Conservation (phyloP, 2,329 filamentous ascomycete species). For the Trichoderma guizhouense region DNA sequence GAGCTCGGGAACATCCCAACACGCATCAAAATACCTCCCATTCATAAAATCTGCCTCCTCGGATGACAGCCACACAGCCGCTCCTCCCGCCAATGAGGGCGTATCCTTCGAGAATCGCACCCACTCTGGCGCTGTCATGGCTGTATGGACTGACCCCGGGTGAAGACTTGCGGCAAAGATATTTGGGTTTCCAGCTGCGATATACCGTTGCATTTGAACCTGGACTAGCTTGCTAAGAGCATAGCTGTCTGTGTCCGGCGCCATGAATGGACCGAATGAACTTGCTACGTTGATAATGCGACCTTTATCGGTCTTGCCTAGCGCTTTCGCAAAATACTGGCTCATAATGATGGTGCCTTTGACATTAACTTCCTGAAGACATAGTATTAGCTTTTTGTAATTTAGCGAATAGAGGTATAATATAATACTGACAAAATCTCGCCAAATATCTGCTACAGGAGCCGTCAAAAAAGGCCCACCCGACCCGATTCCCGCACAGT, state of each 20-base stretch:
- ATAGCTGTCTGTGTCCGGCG: background rate
- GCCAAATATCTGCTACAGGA: background rate
- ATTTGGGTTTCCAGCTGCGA: background rate
- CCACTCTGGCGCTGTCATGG: background rate
- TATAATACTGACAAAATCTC: background rate
- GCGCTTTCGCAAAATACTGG: background rate
- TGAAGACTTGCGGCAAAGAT: background rate
- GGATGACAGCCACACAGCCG: background rate
- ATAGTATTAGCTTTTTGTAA: background rate
- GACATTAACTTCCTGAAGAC: background rate
- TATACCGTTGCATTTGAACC: background rate
- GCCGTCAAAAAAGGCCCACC: background rate
- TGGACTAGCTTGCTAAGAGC: background rate
- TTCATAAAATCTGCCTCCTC: background rate
- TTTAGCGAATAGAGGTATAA: background rate
- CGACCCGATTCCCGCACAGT: background rate
- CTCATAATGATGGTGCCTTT: background rate
- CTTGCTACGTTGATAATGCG: background rate
- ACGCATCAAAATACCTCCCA: background rate
- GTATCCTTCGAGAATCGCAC: background rate
- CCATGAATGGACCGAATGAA: background rate
- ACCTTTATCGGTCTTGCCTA: background rate
- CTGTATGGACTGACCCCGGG: background rate
- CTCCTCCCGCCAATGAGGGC: background rate
- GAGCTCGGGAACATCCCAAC: background rate